These are phyloP conservation scores for Fusarium falciforme DNA, from an alignment of 2,329 filamentous ascomycete species.

Conservation along the genomic window DNA sequence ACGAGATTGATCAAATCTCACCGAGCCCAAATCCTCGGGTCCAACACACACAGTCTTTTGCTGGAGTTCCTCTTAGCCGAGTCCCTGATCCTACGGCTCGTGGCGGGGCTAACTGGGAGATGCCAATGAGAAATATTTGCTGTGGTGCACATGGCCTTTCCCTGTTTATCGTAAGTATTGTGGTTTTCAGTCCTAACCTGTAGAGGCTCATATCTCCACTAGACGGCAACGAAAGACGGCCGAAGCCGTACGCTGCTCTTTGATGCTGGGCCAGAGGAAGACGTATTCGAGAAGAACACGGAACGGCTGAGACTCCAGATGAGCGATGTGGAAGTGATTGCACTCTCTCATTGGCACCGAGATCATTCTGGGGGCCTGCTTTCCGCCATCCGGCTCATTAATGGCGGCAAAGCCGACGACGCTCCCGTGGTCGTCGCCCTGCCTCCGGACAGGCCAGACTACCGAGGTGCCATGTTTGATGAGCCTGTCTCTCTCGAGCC, in stretches of 20 bases:
- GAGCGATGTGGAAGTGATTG: slow-evolving; percentile 56
- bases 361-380: slow-evolving; percentile 65
- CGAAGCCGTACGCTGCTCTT: slow-evolving; percentile 50
- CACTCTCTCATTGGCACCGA: slow-evolving; percentile 66
- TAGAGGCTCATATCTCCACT: too few species aligned
- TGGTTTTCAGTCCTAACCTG: too few species aligned
- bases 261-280: slow-evolving; percentile 64
- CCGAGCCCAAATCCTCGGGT: slow-evolving; percentile 56
- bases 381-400: slow-evolving; percentile 60
- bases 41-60: slow-evolving; percentile 55
- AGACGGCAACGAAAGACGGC: slow-evolving; percentile 59
- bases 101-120: slow-evolving; percentile 56
- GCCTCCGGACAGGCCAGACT: slow-evolving; percentile 61
- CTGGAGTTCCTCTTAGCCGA: slow-evolving; percentile 54
- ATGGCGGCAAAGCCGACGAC: slow-evolving; percentile 46
- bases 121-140: slow-evolving; percentile 62
- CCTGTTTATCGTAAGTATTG: slow-evolving; percentile 63
- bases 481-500: slow-evolving; percentile 61
- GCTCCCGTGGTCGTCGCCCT: slow-evolving; percentile 57
- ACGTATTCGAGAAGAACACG: slow-evolving; percentile 61
- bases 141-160: slow-evolving; percentile 67
- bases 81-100: slow-evolving; percentile 47
- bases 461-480: slow-evolving; percentile 34
- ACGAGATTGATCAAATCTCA: slow-evolving; percentile 66
- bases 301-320: slow-evolving; percentile 41